Base-by-base conservation (phyloP, 495 filamentous ascomycete genomes). In the Penicillium lividum region DNA sequence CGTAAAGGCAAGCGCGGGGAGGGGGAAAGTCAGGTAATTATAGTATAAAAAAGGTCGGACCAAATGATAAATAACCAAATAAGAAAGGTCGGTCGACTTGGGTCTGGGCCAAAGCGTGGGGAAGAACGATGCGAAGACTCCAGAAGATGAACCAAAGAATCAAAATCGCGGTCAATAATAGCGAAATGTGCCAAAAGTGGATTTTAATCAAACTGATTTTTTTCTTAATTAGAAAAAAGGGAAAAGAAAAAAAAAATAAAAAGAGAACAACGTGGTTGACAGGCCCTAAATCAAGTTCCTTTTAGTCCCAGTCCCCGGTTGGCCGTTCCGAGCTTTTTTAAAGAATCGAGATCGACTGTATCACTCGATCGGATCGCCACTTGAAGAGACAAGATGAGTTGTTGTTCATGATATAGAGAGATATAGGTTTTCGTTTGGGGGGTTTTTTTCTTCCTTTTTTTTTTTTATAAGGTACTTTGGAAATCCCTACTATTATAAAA, bases 251-350 rank as follows among this genome's bases (percentile, higher is more conserved):
- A 42, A 27, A 43, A 61, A 40, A 31, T 22, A 53, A 60, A 30
- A 55, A 53, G 46, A 44, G 52, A 11, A 30, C 60, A 58, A 58
- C 60, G 60, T 62, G 60, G 60, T 62, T 62, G 60, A 62, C 60
- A 62, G 60, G 54, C 53, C 63, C 58, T 52, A 58, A 53, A 53
- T 28, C 47, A 31, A 31, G 27, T 50, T 40, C 38, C 38, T 13
- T 5, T 15, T 15, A 15, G 15, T 11, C 11, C 29, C 29, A 40
- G 33, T 40, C 59, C 18, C 58, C 53, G 58, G 58, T 52, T 56
- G 53, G 46, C 58, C 36, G 34, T 51, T 60, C 58, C 58, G 58
- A 60, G 34, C 28, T 43, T 38, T 40, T 40, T 22, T 22, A 33
- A 40, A 46, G 33, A 30, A 54, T 60, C 53, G 47, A 51, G 48